phyloP scores from a whole-genome alignment of 73 alveolate genomes.

The Blepharisma japonicum region DNA sequence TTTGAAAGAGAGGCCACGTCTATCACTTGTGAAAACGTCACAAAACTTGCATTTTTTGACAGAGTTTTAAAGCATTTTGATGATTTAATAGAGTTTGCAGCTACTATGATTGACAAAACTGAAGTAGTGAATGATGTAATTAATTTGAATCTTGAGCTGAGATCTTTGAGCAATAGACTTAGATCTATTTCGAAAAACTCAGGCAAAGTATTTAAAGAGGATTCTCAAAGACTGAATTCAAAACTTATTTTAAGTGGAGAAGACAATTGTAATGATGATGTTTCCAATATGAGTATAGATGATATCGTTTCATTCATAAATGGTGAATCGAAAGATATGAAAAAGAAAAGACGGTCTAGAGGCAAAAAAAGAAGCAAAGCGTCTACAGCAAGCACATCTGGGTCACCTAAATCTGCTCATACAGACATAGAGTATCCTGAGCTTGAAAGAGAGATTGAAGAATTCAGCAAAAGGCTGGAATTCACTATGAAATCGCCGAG shows the following conservation, averaged over 20 bases:
- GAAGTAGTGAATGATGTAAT: background rate
- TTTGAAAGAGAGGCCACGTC: background rate
- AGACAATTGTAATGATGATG: background rate
- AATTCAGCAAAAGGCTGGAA: background rate
- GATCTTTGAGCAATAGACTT: background rate
- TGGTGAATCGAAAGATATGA: background rate
- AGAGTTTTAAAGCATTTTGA: background rate
- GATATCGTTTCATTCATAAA: background rate
- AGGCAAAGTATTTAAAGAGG: background rate
- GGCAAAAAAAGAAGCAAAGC: background rate
- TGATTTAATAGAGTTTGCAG: background rate
- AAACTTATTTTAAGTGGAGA: too few relatives aligned
- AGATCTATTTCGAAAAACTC: background rate
- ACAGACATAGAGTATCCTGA: background rate
- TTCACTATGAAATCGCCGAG: background rate
- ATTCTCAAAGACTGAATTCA: too few relatives aligned
- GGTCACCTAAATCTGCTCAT: constrained; percentile 9
- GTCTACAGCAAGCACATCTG: background rate
- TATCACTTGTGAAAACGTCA: background rate
- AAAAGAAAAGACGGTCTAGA: background rate
- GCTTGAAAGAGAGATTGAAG: background rate
- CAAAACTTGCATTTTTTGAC: constrained; percentile 12
- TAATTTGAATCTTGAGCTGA: background rate
- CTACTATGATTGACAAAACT: background rate
- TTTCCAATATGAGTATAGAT: background rate